Conservation (phyloP, 768 basidiomycete genomes). For the Lactifluus hygrophoroides region DNA sequence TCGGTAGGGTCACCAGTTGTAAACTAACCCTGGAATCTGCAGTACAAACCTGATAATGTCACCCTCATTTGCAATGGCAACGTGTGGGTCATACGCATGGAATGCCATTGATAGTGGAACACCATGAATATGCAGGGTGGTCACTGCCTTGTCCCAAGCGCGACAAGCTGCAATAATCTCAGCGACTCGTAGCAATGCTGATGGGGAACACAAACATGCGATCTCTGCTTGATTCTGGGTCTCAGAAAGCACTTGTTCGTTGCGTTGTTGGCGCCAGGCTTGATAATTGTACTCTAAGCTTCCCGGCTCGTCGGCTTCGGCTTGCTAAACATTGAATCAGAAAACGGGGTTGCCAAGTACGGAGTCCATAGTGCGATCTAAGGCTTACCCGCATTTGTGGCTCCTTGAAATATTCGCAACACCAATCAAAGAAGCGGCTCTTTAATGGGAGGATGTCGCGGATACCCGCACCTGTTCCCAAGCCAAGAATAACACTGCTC, state of each 20-base stretch:
- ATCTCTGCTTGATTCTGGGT: constrained; percentile 61
- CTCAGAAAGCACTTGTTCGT: constrained; percentile 67
- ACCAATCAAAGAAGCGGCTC: constrained; percentile 93
- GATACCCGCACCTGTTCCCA: constrained; percentile 74
- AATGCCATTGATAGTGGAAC: constrained; percentile 73
- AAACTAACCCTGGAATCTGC: not conserved
- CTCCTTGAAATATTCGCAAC: constrained; percentile 94
- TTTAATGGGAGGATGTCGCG: constrained; percentile 83
- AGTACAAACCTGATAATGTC: constrained; percentile 71
- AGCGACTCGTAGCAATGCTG: not conserved
- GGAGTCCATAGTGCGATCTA: not conserved
- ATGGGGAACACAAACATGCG: constrained; percentile 48
- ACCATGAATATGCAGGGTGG: constrained; percentile 49
- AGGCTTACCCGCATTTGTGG: constrained; percentile 90
- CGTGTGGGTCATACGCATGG: constrained; percentile 87
- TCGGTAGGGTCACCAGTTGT: constrained; percentile 6
- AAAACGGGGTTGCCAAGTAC: constrained; percentile 11
- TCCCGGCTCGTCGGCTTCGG: constrained; percentile 93
- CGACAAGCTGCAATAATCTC: constrained; percentile 38
- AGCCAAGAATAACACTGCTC: constrained; percentile 61
- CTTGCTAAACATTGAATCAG: constrained; percentile 47
- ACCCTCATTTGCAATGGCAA: constrained; percentile 76
- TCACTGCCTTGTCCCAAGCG: constrained; percentile 67
- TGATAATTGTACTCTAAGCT: constrained; percentile 92
- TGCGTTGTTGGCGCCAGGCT: constrained; percentile 87